Percentiles rank a stretch among this genome's conserved stretches.
phyloP scores from a whole-genome alignment of 169 alveolate genomes.

The Eimeria brunetti region DNA sequence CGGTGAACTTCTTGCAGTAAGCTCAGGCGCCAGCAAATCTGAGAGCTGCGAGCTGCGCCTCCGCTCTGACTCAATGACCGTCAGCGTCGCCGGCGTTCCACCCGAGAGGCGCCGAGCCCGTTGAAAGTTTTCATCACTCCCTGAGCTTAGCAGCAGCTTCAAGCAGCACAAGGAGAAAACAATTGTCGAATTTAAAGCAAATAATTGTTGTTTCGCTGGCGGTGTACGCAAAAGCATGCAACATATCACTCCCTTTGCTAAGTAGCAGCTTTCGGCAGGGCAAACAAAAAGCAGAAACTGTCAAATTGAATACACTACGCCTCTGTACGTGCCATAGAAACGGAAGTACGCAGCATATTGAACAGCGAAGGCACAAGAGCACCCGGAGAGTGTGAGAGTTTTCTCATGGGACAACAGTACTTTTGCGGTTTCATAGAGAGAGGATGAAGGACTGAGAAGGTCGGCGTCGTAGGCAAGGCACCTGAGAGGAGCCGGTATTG shows the following conservation, averaged over 20 bases:
- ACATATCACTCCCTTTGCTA: too few species aligned
- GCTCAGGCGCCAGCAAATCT: neutral
- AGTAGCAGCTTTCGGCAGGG: neutral
- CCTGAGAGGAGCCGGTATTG: slow-evolving; percentile 18
- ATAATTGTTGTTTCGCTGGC: too few species aligned
- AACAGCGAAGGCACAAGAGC: neutral
- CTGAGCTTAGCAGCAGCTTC: slow-evolving; percentile 23
- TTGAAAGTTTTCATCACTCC: slow-evolving; percentile 49
- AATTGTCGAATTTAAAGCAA: too few species aligned
- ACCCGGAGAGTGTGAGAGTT: neutral
- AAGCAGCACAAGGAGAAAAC: neutral
- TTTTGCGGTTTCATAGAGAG: slow-evolving; percentile 45
- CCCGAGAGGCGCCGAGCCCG: slow-evolving; percentile 61
- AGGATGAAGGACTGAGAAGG: slow-evolving; percentile 1
- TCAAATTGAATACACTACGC: neutral
- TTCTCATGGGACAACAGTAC: neutral
- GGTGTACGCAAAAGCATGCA: too few species aligned
- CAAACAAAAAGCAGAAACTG: neutral
- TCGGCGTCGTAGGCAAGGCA: slow-evolving; percentile 62
- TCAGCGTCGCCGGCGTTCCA: slow-evolving; percentile 28
- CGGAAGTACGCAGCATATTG: neutral
- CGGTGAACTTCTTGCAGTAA: neutral
- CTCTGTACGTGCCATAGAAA: neutral
- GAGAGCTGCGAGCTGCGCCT: slow-evolving; percentile 43
- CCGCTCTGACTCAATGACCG: slow-evolving; percentile 19